Conservation (phyloP, 1,139 yeast species). For the Geotrichum citri-aurantii region DNA sequence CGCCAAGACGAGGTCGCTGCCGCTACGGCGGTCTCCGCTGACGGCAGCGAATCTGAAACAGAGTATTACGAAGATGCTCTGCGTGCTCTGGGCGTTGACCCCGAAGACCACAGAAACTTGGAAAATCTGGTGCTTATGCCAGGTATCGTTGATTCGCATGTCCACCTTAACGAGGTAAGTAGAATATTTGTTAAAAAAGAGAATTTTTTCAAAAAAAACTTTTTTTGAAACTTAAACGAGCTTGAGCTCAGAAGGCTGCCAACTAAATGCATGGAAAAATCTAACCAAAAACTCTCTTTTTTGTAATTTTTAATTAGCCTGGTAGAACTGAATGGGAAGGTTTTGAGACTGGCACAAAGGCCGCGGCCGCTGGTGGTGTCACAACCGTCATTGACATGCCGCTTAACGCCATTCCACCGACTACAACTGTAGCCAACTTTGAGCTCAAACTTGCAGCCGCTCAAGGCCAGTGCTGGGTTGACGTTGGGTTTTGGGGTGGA, state of each 20-base stretch:
- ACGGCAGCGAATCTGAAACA: not conserved
- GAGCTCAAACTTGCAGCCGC: slow-evolving; percentile 73
- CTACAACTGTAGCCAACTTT: slow-evolving; percentile 75
- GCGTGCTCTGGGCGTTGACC: not conserved
- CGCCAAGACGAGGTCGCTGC: slow-evolving; percentile 29
- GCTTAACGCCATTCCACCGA: slow-evolving; percentile 88
- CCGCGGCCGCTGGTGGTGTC: slow-evolving; percentile 93
- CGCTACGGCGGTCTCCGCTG: slow-evolving; percentile 4
- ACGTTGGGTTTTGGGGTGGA: slow-evolving; percentile 96
- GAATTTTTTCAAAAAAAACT: not conserved
- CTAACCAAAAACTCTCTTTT: not conserved
- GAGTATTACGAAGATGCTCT: not conserved
- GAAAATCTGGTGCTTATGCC: slow-evolving; percentile 70
- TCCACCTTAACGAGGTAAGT: slow-evolving; percentile 64
- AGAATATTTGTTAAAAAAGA: not conserved
- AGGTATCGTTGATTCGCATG: slow-evolving; percentile 89
- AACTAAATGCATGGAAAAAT: not conserved
- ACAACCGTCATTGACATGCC: slow-evolving; percentile 98
- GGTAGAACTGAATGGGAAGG: slow-evolving; percentile 97
- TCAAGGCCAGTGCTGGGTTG: slow-evolving; percentile 78
- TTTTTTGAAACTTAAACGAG: not conserved
- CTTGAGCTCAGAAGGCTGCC: too few relatives aligned
- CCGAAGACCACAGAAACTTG: slow-evolving; percentile 1
- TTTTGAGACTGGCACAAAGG: slow-evolving; percentile 82
- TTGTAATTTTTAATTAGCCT: slow-evolving; percentile 39